Base-by-base conservation (phyloP, 306 rosid genomes). In the Trifolium fragiferum region DNA sequence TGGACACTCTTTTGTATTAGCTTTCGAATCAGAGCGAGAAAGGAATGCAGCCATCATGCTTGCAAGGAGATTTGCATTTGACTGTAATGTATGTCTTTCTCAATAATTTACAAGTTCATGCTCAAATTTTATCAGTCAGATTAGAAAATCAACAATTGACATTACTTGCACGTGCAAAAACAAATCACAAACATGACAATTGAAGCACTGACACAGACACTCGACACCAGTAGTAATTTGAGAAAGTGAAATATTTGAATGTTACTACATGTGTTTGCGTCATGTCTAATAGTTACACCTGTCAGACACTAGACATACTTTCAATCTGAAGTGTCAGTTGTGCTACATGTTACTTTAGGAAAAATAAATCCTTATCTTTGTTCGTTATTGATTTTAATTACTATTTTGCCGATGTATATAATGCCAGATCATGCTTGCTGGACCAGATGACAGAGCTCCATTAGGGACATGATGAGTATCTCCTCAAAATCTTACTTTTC, bases 31-130 rank as follows among this genome's bases (percentile, higher is more conserved):
- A 1, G 96, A 94, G 83, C 58, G 98, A 70, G 98, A 94, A 81
- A 87, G 98, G 62, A 94, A 94, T 72, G 98, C 98, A 11, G 88
- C 93, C 23, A 88, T 91, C 78, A 94, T 94, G 98, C 93, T 94
- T 70, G 96, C 98, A 51, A 84, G 98, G 90, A 80, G 98, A 83
- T 94, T 94, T 82, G 97, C 98, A 66, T 94, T 91, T 46, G 97
- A 94, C 72, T 94, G 97, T 73, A 94, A 92, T 86, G 99, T 90
- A 90, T 1, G 98, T 78, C 46, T 43, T 66, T 71, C 86, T 66
- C 53, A 70, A 49, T 64, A 58, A 11, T 32, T 73, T 44, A 19
- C 20, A 14, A 20, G 55, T 25, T 73, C 3, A 37, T 21, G 27
- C 35, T 14, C 8, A 25, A 16, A 25, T 41, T 25, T 8, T 53